Percentiles rank a stretch among this genome's conserved stretches.
Conservation (phyloP, 2,329 filamentous ascomycete species). For the Stylonectria norvegica region DNA sequence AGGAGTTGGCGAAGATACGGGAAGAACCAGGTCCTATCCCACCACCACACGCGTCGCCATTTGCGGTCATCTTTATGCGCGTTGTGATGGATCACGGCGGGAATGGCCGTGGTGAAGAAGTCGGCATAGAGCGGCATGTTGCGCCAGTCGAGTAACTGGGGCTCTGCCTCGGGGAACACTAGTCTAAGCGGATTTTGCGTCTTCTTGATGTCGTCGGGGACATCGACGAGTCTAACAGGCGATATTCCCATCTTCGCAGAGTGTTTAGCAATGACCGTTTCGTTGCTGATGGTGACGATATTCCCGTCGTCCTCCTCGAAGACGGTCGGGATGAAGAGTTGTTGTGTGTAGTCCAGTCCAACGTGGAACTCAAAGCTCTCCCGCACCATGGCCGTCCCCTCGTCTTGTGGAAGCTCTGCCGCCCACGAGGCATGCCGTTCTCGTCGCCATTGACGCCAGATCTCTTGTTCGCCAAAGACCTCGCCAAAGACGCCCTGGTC, state of each 20-base stretch:
- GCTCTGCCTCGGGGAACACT: too few relatives aligned
- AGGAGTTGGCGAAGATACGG: conserved; percentile 21
- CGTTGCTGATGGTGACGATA: not conserved
- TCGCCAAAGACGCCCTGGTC: not conserved
- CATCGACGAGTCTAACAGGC: not conserved
- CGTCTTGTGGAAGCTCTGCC: not conserved
- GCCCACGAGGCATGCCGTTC: not conserved
- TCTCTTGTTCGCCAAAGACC: not conserved
- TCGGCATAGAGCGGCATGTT: conserved; percentile 17
- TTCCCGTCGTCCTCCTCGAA: conserved; percentile 3
- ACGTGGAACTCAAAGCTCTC: conserved; percentile 3
- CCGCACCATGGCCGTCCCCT: not conserved
- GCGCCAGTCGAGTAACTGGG: too few relatives aligned
- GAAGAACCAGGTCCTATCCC: conserved; percentile 22
- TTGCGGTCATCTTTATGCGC: conserved; percentile 13
- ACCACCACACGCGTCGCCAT: conserved; percentile 13
- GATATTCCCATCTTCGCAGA: not conserved
- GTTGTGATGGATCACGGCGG: conserved; percentile 21
- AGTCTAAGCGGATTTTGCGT: not conserved
- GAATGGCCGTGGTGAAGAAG: conserved; percentile 16
- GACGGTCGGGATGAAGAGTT: conserved; percentile 3
- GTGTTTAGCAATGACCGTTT: not conserved
- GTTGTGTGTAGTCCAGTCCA: conserved; percentile 4
- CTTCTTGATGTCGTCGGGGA: not conserved
- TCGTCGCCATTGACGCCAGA: not conserved